Conservation (phyloP, 2,329 filamentous ascomycete species). For the Rhynchosporium graminicola region DNA sequence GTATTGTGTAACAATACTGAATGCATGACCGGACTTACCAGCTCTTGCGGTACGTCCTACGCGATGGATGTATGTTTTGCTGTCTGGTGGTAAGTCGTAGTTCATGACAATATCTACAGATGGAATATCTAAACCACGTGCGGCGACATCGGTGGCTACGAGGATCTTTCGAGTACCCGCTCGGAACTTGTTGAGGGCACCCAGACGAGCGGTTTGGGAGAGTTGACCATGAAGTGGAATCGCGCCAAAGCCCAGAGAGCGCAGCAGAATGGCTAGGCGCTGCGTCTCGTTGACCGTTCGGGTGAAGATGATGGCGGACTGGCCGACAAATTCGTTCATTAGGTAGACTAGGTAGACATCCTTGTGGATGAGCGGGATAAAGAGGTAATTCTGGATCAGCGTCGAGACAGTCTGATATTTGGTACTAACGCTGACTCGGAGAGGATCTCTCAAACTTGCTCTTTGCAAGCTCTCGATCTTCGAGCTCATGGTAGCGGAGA, state of each 20-base stretch:
- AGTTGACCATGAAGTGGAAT: conserved; percentile 93
- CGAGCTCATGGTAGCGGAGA: conserved; percentile 90
- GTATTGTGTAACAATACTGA: conserved; percentile 84
- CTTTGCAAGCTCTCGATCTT: conserved; percentile 93
- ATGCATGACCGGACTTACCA: conserved; percentile 78
- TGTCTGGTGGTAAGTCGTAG: conserved; percentile 79
- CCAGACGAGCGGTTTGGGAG: conserved; percentile 81
- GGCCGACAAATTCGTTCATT: conserved; percentile 82
- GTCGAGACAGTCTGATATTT: conserved; percentile 93
- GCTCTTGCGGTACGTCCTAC: conserved; percentile 87
- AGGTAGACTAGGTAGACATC: conserved; percentile 87
- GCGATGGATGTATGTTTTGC: conserved; percentile 88
- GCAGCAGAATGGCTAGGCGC: conserved; percentile 78
- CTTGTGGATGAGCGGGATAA: conserved; percentile 84
- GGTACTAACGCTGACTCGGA: conserved; percentile 77
- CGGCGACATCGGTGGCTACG: conserved; percentile 91
- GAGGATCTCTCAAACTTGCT: conserved; percentile 81
- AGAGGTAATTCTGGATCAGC: conserved; percentile 81
- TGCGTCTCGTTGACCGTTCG: conserved; percentile 91
- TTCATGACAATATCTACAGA: conserved; percentile 88
- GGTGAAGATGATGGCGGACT: conserved; percentile 86
- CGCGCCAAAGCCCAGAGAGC: conserved; percentile 82
- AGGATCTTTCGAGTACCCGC: conserved; percentile 79
- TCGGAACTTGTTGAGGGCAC: conserved; percentile 88
- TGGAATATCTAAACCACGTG: conserved; percentile 88